Percentiles rank a stretch among this genome's conserved stretches.
These are phyloP conservation scores for Cinnamomum micranthum DNA, from an alignment of 164 flowering plant species.

Conservation along the genomic window DNA sequence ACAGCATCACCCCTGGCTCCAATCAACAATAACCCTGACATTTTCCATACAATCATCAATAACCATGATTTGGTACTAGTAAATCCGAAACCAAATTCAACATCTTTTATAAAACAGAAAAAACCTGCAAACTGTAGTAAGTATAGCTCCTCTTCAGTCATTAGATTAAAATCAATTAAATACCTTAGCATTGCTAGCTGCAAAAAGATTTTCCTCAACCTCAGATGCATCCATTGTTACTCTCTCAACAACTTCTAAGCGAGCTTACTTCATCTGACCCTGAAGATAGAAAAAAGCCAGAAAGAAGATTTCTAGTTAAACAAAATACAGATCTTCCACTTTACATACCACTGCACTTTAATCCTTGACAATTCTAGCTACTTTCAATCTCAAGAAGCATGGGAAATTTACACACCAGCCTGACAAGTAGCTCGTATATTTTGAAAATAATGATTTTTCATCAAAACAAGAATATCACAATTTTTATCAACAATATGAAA, in stretches of 20 bases:
- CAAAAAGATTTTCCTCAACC: conserved; percentile 80
- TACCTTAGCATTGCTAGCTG: conserved; percentile 93
- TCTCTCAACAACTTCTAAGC: conserved; percentile 8
- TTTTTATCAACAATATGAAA: too few relatives aligned
- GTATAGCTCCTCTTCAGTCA: neutral
- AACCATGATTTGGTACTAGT: too few relatives aligned
- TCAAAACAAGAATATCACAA: too few relatives aligned
- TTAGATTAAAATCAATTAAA: neutral
- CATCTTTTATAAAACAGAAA: too few relatives aligned
- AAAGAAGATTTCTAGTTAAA: neutral
- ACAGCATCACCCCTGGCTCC: too few relatives aligned
- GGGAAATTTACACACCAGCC: neutral
- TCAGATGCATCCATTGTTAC: conserved; percentile 67
- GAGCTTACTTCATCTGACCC: conserved; percentile 22
- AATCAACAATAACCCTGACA: too few relatives aligned
- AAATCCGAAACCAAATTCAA: too few relatives aligned
- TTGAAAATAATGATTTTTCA: too few relatives aligned
- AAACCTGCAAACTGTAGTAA: neutral
- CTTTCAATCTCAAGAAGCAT: neutral
- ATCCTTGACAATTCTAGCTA: neutral
- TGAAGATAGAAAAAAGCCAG: conserved; percentile 2
- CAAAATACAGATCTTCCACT: too few relatives aligned
- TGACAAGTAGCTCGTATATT: neutral
- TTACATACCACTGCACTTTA: neutral
- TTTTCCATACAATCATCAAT: too few relatives aligned